A percentile compares a stretch with the other conserved stretches of the same genome.
Evolutionary conservation across 345 rosid genomes (phyloP).

Genomic region (Acer saccharum): DNA sequence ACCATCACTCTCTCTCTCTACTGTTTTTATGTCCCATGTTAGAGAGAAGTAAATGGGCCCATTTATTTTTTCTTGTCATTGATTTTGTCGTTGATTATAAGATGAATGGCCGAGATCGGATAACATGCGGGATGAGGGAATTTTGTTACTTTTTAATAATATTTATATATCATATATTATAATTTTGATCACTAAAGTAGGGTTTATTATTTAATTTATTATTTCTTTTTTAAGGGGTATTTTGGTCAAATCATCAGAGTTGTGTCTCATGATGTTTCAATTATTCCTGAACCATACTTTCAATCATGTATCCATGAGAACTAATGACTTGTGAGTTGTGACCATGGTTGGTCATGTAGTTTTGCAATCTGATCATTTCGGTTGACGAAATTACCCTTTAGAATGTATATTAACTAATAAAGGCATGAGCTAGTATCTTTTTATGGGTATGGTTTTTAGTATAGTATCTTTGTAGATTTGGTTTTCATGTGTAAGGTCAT

Average conservation of each 20-base stretch:
- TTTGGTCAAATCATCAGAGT: slow-evolving; percentile 15
- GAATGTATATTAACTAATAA: not conserved
- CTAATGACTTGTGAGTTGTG: not conserved
- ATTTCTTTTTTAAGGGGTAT: not conserved
- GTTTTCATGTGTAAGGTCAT: not conserved
- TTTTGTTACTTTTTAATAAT: slow-evolving; percentile 20
- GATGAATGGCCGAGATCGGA: slow-evolving; percentile 32
- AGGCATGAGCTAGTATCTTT: not conserved
- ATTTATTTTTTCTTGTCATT: not conserved
- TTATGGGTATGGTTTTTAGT: not conserved
- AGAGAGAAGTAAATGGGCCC: slow-evolving; percentile 12
- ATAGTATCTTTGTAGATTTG: not conserved
- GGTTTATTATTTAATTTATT: not conserved
- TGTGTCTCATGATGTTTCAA: slow-evolving; percentile 15
- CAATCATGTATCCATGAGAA: slow-evolving; percentile 22
- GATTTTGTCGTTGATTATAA: slow-evolving; percentile 19
- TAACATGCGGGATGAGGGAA: slow-evolving; percentile 15
- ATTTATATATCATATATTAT: not conserved
- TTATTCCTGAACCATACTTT: slow-evolving; percentile 9
- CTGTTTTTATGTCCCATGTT: not conserved
- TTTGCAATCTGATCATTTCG: not conserved
- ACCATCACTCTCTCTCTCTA: not conserved
- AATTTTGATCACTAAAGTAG: not conserved
- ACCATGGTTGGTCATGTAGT: not conserved
- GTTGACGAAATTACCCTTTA: slow-evolving; percentile 15